Evolutionary conservation across 2,329 filamentous ascomycete genomes (phyloP), one percentile per base, ranked within the genome.

Genomic region (Cadophora luteo-olivacea): DNA sequence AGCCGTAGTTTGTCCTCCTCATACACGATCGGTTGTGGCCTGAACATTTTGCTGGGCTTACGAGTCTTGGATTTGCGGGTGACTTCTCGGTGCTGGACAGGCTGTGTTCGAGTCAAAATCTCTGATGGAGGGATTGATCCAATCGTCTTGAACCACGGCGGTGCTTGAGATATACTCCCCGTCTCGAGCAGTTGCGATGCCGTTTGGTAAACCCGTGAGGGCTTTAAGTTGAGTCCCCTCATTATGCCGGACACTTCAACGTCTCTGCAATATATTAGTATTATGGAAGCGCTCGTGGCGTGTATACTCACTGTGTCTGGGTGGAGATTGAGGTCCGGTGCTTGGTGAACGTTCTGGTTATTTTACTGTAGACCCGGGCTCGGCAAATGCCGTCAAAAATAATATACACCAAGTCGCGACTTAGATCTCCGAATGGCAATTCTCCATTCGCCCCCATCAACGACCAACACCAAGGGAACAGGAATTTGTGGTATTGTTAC

Each of bases 1-100:
- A 82, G 84, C 72, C 96, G 90, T 76, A 99, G 84, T 69, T 83
- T 81, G 81, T 99, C 96, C 80, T 99, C 96, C 69, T 91, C 88
- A 79, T 96, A 97, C 65, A 82, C 83, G 72, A 99, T 90, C 68
- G 84, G 82, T 72, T 94, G 87, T 1, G 96, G 96, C 75, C 90
- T 88, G 84, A 94, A 98, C 75, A 97, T 82, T 74, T 89, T 88
- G 80, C 89, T 93, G 36, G 91, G 85, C 79, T 90, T 92, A 78
- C 84, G 84, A 45, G 77, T 78, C 57, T 85, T 84, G 7, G 71
- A 71, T 22, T 71, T 74, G 9, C 57, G 63, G 25, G 70, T 71
- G 4, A 74, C 72, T 32, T 75, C 64, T 60, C 77, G 78, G 75
- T 87, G 86, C 66, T 84, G 81, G 19, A 81, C 77, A 2, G 87